Evolutionary conservation across 1,139 yeast genomes (phyloP), one percentile per base, ranked within the genome.

Genomic region (Hansenula sp.): DNA sequence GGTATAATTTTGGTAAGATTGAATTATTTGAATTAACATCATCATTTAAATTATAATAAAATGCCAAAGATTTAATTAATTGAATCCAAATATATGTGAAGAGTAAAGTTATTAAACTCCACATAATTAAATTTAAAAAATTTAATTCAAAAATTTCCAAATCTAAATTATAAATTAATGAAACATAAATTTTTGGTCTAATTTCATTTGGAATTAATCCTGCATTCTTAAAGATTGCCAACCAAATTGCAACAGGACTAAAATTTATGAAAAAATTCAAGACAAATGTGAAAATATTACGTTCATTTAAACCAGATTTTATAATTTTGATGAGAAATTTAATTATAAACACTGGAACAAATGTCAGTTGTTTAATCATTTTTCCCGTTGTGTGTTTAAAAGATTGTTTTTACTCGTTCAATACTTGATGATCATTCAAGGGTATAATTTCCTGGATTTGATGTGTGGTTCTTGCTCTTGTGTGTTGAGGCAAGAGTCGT

Each of bases 201-300:
- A 74, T 67, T 7, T 64, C 63, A 19, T 67, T 70, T 3, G 89
- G 89, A 18, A 83, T 79, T 11, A 70, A 45, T 5, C 79, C 79
- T 2, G 87, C 85, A 53, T 81, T 73, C 56, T 80, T 77, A 63
- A 82, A 83, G 16, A 80, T 71, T 41, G 65, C 48, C 38, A 82
- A 62, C 89, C 89, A 82, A 28, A 72, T 52, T 40, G 78, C 65
- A 2, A 82, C 71, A 0, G 82, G 83, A 6, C 71, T 59, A 58
- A 80, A 79, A 58, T 78, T 79, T 39, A 69, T 49, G 44, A 66
- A 53, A 51, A 80, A 78, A 51, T 72, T 73, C 27, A 76, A 48
- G 4, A 70, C 62, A 13, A 78, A 52, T 12, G 65, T 58, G 11
- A 70, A 43, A 0, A 74, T 42, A 19, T 63, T 63, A 44, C 79